These are phyloP conservation scores for Pistacia atlantica DNA, from an alignment of 345 rosid genomes.

Conservation along the genomic window DNA sequence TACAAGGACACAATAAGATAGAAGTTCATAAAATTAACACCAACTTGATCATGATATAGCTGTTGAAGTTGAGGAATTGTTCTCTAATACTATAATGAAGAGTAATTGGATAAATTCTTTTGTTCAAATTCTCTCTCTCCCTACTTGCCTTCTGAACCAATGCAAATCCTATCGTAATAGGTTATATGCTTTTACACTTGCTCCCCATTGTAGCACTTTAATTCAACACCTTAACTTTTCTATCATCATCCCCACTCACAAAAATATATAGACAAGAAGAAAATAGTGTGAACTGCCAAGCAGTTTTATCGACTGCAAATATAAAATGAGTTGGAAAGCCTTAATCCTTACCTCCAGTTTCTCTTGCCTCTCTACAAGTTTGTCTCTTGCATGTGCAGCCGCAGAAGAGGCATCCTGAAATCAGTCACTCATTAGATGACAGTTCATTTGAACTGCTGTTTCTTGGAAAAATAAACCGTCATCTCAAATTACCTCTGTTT, in stretches of 20 bases:
- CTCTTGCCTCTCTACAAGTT: constrained; percentile 46
- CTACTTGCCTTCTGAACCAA: background rate
- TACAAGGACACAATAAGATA: background rate
- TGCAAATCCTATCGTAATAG: background rate
- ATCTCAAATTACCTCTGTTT: constrained; percentile 38
- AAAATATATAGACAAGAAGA: background rate
- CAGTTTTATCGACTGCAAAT: background rate
- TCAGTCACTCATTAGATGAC: constrained; percentile 5
- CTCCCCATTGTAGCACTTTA: background rate
- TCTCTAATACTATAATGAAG: background rate
- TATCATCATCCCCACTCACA: background rate
- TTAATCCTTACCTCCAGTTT: constrained; percentile 43
- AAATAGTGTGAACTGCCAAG: background rate
- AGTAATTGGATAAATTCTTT: background rate
- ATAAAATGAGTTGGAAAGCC: background rate
- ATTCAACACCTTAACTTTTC: background rate
- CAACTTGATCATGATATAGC: background rate
- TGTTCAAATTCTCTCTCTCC: background rate
- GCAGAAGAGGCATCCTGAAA: constrained; percentile 52
- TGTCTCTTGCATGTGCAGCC: constrained; percentile 50
- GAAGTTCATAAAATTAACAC: background rate
- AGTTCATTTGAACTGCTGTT: constrained; percentile 5
- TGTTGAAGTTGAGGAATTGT: background rate
- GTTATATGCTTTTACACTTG: background rate
- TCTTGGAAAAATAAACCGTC: constrained; percentile 1